Evolutionary conservation across 306 rosid genomes (phyloP).

Genomic region (Macrotyloma uniflorum): DNA sequence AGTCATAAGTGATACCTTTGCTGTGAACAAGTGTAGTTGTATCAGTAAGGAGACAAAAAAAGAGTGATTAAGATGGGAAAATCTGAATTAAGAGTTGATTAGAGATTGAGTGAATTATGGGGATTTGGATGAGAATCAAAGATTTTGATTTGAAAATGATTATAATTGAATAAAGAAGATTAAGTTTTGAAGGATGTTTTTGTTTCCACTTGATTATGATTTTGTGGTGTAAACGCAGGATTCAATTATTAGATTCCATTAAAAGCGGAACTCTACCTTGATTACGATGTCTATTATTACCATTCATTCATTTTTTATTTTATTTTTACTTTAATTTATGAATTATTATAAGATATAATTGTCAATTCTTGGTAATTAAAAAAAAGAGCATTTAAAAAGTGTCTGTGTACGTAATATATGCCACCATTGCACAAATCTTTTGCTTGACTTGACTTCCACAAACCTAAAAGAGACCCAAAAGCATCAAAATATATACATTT

Average conservation of each 20-base stretch:
- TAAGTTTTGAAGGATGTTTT: background rate
- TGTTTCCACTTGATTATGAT: background rate
- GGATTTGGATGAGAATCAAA: background rate
- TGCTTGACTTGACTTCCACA: conserved; percentile 57
- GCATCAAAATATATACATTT: background rate
- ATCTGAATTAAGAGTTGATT: background rate
- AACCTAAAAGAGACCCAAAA: conserved; percentile 11
- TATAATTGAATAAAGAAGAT: background rate
- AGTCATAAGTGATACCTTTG: too few relatives aligned
- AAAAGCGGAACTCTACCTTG: background rate
- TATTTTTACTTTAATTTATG: background rate
- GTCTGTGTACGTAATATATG: background rate
- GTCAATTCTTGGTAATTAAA: background rate
- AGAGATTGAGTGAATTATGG: too few relatives aligned
- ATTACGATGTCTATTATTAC: background rate
- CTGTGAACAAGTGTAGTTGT: too few relatives aligned
- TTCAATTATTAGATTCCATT: conserved; percentile 36
- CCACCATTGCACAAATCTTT: conserved; percentile 19
- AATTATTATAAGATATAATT: background rate
- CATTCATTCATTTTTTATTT: background rate
- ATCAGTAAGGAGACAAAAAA: too few relatives aligned
- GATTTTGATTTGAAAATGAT: background rate
- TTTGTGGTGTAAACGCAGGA: conserved; percentile 25
- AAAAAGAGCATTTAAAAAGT: background rate
- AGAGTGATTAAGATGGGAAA: background rate